These are phyloP conservation scores for Protomyces pachydermus DNA, from an alignment of 1,139 yeast genomes.

Conservation along the genomic window DNA sequence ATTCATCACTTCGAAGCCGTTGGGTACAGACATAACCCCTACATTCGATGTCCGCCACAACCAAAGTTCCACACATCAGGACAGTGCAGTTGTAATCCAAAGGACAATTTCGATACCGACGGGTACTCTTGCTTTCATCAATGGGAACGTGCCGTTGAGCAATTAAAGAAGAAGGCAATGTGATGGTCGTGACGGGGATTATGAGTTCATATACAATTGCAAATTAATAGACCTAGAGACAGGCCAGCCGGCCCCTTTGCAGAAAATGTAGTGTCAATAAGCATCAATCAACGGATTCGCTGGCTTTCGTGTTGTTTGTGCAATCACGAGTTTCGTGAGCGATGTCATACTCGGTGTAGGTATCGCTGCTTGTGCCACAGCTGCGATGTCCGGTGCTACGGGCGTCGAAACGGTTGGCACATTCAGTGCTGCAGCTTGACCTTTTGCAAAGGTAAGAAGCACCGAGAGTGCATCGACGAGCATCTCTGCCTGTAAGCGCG, in stretches of 20 bases:
- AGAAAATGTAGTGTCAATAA: neutral
- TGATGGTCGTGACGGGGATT: neutral
- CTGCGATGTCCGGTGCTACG: neutral
- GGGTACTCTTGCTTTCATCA: conserved; percentile 34
- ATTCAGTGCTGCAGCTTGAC: neutral
- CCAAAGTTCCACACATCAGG: conserved; percentile 47
- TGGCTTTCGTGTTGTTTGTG: neutral
- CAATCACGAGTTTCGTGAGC: neutral
- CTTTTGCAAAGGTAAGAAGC: neutral
- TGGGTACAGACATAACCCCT: conserved; percentile 77
- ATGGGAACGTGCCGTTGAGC: conserved; percentile 33
- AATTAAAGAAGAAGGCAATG: neutral
- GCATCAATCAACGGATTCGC: neutral
- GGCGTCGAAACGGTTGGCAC: neutral
- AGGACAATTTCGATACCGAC: conserved; percentile 37
- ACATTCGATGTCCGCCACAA: conserved; percentile 69
- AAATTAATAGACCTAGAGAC: neutral
- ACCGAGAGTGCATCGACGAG: neutral
- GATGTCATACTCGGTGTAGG: neutral
- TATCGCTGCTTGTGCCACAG: neutral
- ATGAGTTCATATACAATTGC: neutral
- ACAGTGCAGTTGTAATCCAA: conserved; percentile 64
- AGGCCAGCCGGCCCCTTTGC: neutral
- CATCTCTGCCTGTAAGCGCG: neutral
- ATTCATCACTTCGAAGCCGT: conserved; percentile 76